A percentile compares a stretch with the other conserved stretches of the same genome.
Conservation (phyloP, 352 stramenopile genomes). For the Phytophthora macrochlamydospora region DNA sequence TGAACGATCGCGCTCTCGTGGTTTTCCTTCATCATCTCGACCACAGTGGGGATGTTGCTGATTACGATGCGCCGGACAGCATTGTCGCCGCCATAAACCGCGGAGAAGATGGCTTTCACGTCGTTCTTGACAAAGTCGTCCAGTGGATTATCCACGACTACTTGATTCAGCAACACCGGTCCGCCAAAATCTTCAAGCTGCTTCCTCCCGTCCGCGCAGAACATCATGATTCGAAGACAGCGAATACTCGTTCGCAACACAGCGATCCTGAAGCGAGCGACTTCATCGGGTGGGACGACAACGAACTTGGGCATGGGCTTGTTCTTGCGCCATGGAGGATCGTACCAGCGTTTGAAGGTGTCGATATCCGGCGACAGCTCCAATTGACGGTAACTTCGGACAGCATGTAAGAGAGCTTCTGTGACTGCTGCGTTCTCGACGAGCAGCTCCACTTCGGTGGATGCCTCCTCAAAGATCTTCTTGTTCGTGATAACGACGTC, state of each 20-base stretch:
- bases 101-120: slow-evolving; percentile 75
- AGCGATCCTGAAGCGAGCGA: slow-evolving; percentile 54
- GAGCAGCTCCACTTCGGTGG: slow-evolving; percentile 74
- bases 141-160: slow-evolving; percentile 58
- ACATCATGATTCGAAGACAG: slow-evolving; percentile 70
- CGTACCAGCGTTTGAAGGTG: slow-evolving; percentile 58
- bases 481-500: slow-evolving; percentile 63
- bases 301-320: slow-evolving; percentile 57
- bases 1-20: slow-evolving; percentile 65
- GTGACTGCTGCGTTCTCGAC: slow-evolving; percentile 61
- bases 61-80: slow-evolving; percentile 68
- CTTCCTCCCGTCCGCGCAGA: slow-evolving; percentile 50
- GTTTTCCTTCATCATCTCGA: slow-evolving; percentile 74
- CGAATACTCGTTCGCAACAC: slow-evolving; percentile 64
- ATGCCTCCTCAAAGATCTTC: slow-evolving; percentile 62
- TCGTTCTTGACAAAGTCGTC: slow-evolving; percentile 79
- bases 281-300: slow-evolving; percentile 47
- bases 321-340: slow-evolving; percentile 55
- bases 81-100: slow-evolving; percentile 71
- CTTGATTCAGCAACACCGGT: slow-evolving; percentile 55
- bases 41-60: slow-evolving; percentile 50
- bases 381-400: slow-evolving; percentile 48
- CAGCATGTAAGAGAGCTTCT: slow-evolving; percentile 45
- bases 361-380: slow-evolving; percentile 58
- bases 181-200: slow-evolving; percentile 47